Evolutionary conservation across 1,139 yeast species (phyloP), one percentile per base, ranked within the genome.

Genomic region (Saccharomyces hybrid): DNA sequence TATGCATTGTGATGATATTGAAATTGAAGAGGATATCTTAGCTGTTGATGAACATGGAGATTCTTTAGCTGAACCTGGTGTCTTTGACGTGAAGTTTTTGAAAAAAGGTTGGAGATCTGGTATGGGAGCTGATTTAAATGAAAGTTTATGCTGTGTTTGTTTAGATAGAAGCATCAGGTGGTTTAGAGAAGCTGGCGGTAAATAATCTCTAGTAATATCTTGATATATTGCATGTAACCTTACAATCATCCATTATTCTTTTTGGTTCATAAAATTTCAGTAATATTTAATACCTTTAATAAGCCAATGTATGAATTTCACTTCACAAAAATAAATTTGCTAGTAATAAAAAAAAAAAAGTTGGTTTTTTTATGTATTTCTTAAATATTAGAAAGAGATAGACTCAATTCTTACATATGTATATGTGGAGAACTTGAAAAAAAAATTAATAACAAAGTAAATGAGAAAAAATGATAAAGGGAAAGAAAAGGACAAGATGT

Each of bases 111-210:
- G 78, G 6, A 76, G 90, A 65, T 77, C 79, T 26, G 88, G 87
- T 29, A 72, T 80, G 52, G 84, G 81, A 52, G 95, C 95, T 13
- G 85, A 80, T 58, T 75, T 72, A 26, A 88, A 89, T 62, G 91
- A 85, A 61, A 98, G 98, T 0, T 70, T 93, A 53, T 91, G 88
- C 56, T 84, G 87, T 14, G 87, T 84, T 7, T 91, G 97, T 50
- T 81, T 87, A 57, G 98, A 91, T 68, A 77, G 88, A 61, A 87
- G 91, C n/a, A 74, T 93, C 16, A 79, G 98, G 59, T 93, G 97
- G 97, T 93, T 82, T 65, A 79, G 99, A 73, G 97, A 90, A 69
- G 99, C 98, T 0, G 96, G 96, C 11, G 96, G 96, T 51, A 77
- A 69, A 14, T 69, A 57, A 54, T n/a, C 28, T 9, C n/a, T 27